Base-by-base conservation (phyloP, 495 filamentous ascomycete genomes). In the Lasiosphaeria hispida region DNA sequence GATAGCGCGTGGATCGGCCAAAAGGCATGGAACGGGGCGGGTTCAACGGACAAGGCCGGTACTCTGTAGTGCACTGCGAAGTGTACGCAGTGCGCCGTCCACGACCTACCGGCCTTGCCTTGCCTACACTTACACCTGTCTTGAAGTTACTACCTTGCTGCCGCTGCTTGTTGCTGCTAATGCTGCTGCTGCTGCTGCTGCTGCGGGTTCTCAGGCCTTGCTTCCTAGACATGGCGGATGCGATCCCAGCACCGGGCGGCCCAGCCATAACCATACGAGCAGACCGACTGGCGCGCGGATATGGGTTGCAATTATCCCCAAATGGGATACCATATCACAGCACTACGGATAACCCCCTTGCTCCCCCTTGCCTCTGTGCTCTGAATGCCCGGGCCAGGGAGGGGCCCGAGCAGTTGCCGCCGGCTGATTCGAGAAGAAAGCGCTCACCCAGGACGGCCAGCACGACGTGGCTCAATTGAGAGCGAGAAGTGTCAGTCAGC, bases 221-320 rank as follows among this genome's bases (percentile, higher is more conserved):
- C 23, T 30, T 30, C 23, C 23, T 30, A 30, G 23, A 30, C 23
- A 30, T 30, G 23, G 23, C 23, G 23, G 23, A 30, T 30, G 23
- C 23, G 23, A 30, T 30, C 23, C 23, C 23, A 30, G 23, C 23
- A 5, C 23, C 23, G 23, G 23, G 23, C 23, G 23, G 23, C 23
- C 48, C 17, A 38, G 34, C 37, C 17, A 6, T 15, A 53, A 53
- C 51, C 51, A 54, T 33, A 54, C 33, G 14, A 36, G 19, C 5
- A 33, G 40, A 48, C 37, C 49, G 49, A 39, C 57, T 59, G 57
- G 57, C 57, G 57, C 57, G 57, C 57, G 57, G 57, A 59, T 59
- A 59, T 34, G 41, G 33, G 53, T 48, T 7, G 41, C 42, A 55
- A 45, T 45, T 19, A 3, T 30, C 23, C 17, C 53, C 36, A 43